Evolutionary conservation across 2,329 filamentous ascomycete genomes (phyloP).

Genomic region (Fusarium hostae): DNA sequence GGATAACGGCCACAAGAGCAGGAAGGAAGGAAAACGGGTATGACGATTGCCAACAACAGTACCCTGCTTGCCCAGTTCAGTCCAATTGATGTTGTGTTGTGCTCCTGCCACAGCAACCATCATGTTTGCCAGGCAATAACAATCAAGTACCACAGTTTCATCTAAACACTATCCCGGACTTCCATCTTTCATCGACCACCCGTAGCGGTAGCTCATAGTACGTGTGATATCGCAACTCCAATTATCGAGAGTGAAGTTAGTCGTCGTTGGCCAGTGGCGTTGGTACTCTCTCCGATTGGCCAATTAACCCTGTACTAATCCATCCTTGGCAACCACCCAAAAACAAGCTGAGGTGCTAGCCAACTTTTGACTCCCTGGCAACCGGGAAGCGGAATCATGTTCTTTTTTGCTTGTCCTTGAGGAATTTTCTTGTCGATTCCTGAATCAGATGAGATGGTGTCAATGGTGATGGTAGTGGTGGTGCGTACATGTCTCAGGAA

Average conservation of each 20-base stretch:
- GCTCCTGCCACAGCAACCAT: slow-evolving; percentile 26
- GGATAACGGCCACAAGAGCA: slow-evolving; percentile 32
- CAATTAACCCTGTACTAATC: slow-evolving; percentile 25
- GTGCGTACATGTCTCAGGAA: slow-evolving; percentile 27
- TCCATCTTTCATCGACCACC: slow-evolving; percentile 2
- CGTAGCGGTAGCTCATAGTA: slow-evolving; percentile 14
- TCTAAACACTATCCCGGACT: slow-evolving; percentile 13
- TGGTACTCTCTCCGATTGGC: slow-evolving; percentile 34
- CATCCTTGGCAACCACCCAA: slow-evolving; percentile 21
- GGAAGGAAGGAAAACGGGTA: slow-evolving; percentile 15
- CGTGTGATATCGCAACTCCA: slow-evolving; percentile 32
- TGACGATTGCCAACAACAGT: slow-evolving; percentile 32
- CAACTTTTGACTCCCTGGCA: slow-evolving; percentile 33
- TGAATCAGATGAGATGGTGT: slow-evolving; percentile 9
- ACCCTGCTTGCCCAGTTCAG: slow-evolving; percentile 6
- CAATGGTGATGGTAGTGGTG: slow-evolving; percentile 10
- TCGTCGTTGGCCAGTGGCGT: slow-evolving; percentile 35
- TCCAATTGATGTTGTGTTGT: slow-evolving; percentile 9
- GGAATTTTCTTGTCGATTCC: slow-evolving; percentile 32
- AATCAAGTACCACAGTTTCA: slow-evolving; percentile 21
- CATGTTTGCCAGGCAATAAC: slow-evolving; percentile 21
- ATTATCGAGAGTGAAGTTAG: slow-evolving; percentile 39
- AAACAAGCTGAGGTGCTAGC: slow-evolving; percentile 28
- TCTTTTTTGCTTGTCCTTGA: slow-evolving; percentile 19
- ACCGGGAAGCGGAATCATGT: slow-evolving; percentile 29